Base-by-base conservation (phyloP, 352 stramenopile genomes). In the Phytophthora ohioensis region DNA sequence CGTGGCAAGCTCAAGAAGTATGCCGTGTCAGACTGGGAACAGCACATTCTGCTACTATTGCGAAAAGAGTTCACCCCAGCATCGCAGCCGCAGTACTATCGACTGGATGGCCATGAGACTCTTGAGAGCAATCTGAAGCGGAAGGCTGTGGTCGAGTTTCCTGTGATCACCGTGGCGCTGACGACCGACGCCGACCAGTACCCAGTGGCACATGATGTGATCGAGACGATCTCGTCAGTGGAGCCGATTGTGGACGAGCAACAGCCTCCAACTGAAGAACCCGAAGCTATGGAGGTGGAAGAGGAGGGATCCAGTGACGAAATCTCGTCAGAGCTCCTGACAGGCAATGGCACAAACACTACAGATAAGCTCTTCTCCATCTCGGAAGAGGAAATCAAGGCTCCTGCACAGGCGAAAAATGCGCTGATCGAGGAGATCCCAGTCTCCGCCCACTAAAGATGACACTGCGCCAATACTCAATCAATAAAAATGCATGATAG, bases 91-190 rank as follows among this genome's bases (percentile, higher is more conserved):
- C 82, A 92, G 63, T 96, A 87, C 74, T 93, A 93, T 64, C 76
- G 77, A 13, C 61, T 96, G 34, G 79, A 94, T 55, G 81, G 85
- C 38, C 80, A 73, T n/a, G 61, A 74, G 36, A 84, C 77, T 7
- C 67, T 96, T 12, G 87, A 85, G 67, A 90, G 82, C 58, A 93
- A 91, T 47, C 42, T 96, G 34, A 90, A 91, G 57, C 87, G 85
- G 36, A 93, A 94, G 60, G 80, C 81, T 3, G 61, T 96, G 8
- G 84, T 96, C 6, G 89, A 96, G 64, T 96, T 92, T 57, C 89
- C 89, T 2, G 72, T 94, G 15, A 82, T 94, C 61, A 79, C 71
- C 3, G 84, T 96, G 31, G 82, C 78, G 35, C 67, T 88, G 2
- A 56, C 60, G 4, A 52, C 64, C 4, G 78, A 92, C 35, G 72